Evolutionary conservation across 2,329 filamentous ascomycete species (phyloP), one percentile per base, ranked within the genome.

Genomic region (Exophiala bonariae): DNA sequence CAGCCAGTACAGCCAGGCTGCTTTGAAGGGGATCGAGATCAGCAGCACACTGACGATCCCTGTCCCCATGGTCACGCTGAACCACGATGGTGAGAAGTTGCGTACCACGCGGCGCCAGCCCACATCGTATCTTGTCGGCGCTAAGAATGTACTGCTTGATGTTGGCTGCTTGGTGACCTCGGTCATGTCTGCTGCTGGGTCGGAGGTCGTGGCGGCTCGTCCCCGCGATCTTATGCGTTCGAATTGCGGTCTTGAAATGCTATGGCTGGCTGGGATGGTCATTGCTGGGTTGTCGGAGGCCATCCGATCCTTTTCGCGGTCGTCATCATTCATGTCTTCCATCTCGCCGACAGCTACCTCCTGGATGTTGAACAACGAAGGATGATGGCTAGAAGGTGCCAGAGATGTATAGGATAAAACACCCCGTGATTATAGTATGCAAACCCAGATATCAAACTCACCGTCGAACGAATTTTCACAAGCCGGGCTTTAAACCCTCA

Each of bases 1-100:
- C 16, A 85, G 69, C 64, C 77, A 80, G 56, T 78, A 74, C 0
- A 86, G 68, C 73, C 78, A 83, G 7, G 55, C 47, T 1, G 73
- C 72, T 51, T 82, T 75, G 63, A 81, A 86, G 0, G 83, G 83
- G 9, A 86, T 72, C 14, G 77, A 75, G 54, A 79, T 71, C 14
- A 87, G 71, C 16, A 87, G 69, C 31, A 86, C 76, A 2, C 80
- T 79, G 7, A 84, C 79, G 31, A 87, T 80, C 16, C 83, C 85
- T 0, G 83, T 87, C 20, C 84, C 84, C 83, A 87, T 82, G 34
- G 73, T 81, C 23, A 77, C 73, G 2, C 76, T 69, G 60, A 82
- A 82, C 80, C 80, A 73, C 8, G 63, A 87, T 6, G 67, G 67
- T 0, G 65, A 67, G 41, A 69, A 69, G 41, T 69, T 66, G 14